These are phyloP conservation scores for Sutorius eximius DNA, from an alignment of 1,284 basidiomycete genomes.

Conservation along the genomic window DNA sequence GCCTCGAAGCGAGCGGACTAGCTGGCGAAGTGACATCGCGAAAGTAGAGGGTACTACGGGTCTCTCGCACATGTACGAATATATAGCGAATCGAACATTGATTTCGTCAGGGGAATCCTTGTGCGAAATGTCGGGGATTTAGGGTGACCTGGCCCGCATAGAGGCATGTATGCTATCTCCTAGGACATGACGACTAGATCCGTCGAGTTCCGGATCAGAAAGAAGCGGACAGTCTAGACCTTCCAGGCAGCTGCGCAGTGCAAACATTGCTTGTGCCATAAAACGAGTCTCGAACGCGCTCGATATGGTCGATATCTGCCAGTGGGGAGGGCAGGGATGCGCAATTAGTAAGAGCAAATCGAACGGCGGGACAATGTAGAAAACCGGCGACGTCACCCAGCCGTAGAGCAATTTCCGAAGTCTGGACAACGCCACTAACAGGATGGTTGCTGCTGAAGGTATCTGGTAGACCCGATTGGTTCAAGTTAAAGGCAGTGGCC, in stretches of 20 bases:
- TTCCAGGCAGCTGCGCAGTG: not conserved
- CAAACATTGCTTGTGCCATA: not conserved
- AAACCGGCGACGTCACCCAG: not conserved
- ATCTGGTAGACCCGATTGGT: not conserved
- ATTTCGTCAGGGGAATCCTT: not conserved
- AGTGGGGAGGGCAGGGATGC: not conserved
- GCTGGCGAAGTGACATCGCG: conserved; percentile 15
- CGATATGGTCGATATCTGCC: not conserved
- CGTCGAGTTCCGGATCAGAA: not conserved
- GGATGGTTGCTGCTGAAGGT: conserved; percentile 6
- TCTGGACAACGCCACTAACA: conserved; percentile 9
- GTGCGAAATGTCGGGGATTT: not conserved
- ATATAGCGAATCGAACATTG: conserved; percentile 8
- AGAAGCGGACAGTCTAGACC: conserved; percentile 16
- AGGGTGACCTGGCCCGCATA: not conserved
- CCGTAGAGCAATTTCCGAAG: not conserved
- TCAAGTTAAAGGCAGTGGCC: conserved; percentile 2
- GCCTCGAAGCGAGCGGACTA: conserved; percentile 2
- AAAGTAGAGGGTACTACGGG: not conserved
- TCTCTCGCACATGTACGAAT: not conserved
- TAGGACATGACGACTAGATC: not conserved
- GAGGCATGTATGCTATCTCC: not conserved
- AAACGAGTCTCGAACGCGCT: conserved; percentile 10
- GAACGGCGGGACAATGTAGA: not conserved
- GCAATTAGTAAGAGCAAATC: not conserved